Percentiles rank a stretch among this genome's conserved stretches.
These are phyloP conservation scores for Kokia cookei DNA, from an alignment of 441 rosid genomes.

Conservation along the genomic window DNA sequence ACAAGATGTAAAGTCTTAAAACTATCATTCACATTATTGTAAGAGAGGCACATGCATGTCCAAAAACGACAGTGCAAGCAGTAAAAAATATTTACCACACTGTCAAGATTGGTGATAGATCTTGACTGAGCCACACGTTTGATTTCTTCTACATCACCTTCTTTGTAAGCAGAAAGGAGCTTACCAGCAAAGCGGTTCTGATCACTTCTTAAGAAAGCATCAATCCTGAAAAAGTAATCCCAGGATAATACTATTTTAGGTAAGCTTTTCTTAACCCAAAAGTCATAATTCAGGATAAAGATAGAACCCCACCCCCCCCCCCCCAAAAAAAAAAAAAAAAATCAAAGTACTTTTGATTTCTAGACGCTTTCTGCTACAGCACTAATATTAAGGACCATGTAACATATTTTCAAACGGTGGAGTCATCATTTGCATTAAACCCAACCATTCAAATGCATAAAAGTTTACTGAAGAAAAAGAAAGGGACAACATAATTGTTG, in stretches of 20 bases:
- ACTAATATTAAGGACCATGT: not conserved
- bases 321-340: fast-evolving
- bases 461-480: not conserved
- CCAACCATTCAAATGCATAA: not conserved
- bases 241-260: not conserved
- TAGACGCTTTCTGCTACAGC: not conserved
- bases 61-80: not conserved
- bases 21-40: not conserved
- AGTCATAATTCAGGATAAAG: not conserved
- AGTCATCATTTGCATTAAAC: not conserved
- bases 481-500: no score
- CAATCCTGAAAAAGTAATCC: slow-evolving; percentile 43
- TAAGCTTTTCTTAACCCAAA: not conserved
- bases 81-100: slow-evolving; percentile 42
- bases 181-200: slow-evolving; percentile 72
- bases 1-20: not conserved
- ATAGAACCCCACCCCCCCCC: not conserved
- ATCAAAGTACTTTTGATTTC: not conserved
- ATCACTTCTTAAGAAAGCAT: slow-evolving; percentile 80
- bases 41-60: not conserved
- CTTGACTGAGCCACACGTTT: slow-evolving; percentile 72
- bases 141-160: slow-evolving; percentile 90
- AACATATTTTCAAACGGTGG: not conserved
- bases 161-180: slow-evolving; percentile 74
- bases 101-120: slow-evolving; percentile 68